Conservation (phyloP, 179 eudicot genomes). For the Spinacia oleracea region DNA sequence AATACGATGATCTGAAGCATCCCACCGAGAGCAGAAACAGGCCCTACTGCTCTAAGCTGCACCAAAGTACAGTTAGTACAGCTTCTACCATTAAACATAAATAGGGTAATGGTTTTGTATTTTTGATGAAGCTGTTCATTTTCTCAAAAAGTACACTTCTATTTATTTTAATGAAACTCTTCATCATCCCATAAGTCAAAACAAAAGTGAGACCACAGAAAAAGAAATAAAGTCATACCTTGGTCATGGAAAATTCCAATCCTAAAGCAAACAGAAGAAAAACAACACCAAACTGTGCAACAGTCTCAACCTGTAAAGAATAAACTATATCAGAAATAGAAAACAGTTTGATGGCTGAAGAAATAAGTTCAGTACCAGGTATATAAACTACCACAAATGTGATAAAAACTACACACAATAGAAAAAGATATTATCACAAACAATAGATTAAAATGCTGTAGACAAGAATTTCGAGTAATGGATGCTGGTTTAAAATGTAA, state of each 20-base stretch:
- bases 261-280: slow-evolving; percentile 98
- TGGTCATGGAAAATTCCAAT: slow-evolving; percentile 86
- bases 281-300: slow-evolving; percentile 98
- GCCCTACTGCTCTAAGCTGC: slow-evolving; percentile 95
- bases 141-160: neutral
- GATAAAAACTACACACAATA: neutral
- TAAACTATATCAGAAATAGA: neutral
- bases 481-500: neutral
- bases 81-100: slow-evolving; percentile 7
- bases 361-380: neutral
- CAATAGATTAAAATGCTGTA: neutral
- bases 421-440: neutral
- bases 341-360: neutral
- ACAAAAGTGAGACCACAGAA: neutral
- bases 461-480: neutral
- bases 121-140: neutral
- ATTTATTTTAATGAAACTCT: neutral
- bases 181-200: neutral
- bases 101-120: no score
- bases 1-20: slow-evolving; percentile 79
- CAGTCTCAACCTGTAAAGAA: slow-evolving; percentile 80
- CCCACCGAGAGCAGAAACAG: slow-evolving; percentile 98
- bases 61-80: slow-evolving; percentile 27
- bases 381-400: neutral
- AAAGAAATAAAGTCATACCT: slow-evolving; percentile 44